Evolutionary conservation across 1,284 basidiomycete genomes (phyloP).

Genomic region (Rhodotorula sp.): DNA sequence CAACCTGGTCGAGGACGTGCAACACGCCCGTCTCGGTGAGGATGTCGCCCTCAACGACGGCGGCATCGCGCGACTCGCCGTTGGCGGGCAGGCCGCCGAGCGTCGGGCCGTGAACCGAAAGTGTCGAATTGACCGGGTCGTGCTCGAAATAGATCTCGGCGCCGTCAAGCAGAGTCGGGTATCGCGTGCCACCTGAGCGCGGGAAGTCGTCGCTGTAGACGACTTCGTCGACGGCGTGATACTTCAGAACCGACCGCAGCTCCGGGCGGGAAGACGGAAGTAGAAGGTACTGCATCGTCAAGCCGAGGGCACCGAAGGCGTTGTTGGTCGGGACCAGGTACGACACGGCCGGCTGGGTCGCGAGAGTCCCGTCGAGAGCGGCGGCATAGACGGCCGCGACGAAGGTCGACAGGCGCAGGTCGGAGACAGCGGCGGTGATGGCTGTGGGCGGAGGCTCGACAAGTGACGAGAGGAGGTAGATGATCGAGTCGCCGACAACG

Average conservation of each 20-base stretch:
- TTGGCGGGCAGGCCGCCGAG: conserved; percentile 61
- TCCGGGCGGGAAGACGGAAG: conserved; percentile 68
- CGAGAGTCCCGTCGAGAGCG: conserved; percentile 65
- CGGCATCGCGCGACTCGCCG: conserved; percentile 41
- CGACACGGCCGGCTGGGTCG: conserved; percentile 66
- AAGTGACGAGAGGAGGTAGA: conserved; percentile 86
- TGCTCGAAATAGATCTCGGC: conserved; percentile 50
- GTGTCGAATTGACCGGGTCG: conserved; percentile 21
- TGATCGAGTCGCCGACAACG: conserved; percentile 70
- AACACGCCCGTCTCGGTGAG: conserved; percentile 87
- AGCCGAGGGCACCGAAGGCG: conserved; percentile 83
- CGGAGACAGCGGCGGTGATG: conserved; percentile 77
- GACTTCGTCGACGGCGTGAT: conserved; percentile 77
- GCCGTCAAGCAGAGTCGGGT: conserved; percentile 51
- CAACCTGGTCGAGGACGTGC: conserved; percentile 79
- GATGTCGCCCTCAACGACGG: conserved; percentile 57
- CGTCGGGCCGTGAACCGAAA: conserved; percentile 44
- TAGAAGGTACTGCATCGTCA: conserved; percentile 85
- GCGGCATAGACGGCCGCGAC: conserved; percentile 85
- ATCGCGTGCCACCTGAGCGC: conserved; percentile 43
- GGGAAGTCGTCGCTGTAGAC: conserved; percentile 69
- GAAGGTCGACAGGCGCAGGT: conserved; percentile 81
- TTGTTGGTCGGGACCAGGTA: conserved; percentile 84
- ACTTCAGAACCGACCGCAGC: conserved; percentile 75
- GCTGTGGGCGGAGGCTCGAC: conserved; percentile 78